phyloP scores from a whole-genome alignment of 1,284 basidiomycete species.

The Irpex sp. region DNA sequence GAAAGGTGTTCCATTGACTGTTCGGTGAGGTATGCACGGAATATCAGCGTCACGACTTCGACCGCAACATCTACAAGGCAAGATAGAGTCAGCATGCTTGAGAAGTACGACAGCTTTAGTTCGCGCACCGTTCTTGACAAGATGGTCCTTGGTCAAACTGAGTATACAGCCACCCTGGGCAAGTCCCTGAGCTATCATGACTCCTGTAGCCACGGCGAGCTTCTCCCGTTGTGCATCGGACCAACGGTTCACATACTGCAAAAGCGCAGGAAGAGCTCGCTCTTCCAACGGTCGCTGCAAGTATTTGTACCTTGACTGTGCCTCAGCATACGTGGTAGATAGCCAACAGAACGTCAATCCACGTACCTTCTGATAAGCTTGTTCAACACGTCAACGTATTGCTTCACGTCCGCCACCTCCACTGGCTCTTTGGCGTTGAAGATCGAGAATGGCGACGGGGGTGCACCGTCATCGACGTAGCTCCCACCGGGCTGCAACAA shows the following conservation, averaged over 20 bases:
- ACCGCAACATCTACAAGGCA: slow-evolving; percentile 65
- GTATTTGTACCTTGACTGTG: slow-evolving; percentile 84
- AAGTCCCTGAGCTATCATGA: slow-evolving; percentile 81
- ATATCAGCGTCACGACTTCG: slow-evolving; percentile 74
- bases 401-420: slow-evolving; percentile 82
- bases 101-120: neutral
- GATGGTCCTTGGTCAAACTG: slow-evolving; percentile 88
- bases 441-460: slow-evolving; percentile 79
- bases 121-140: slow-evolving; percentile 83
- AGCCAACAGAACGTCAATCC: neutral
- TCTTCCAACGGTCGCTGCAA: slow-evolving; percentile 94
- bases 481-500: slow-evolving; percentile 93
- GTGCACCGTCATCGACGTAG: slow-evolving; percentile 85
- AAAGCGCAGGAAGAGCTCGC: slow-evolving; percentile 74
- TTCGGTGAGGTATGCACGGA: slow-evolving; percentile 76
- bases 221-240: slow-evolving; percentile 72
- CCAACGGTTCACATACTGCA: slow-evolving; percentile 92
- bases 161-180: slow-evolving; percentile 74
- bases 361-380: slow-evolving; percentile 89
- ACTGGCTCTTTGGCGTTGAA: slow-evolving; percentile 77
- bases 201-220: slow-evolving; percentile 74
- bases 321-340: neutral
- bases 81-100: slow-evolving; percentile 1
- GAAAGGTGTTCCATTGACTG: slow-evolving; percentile 88
- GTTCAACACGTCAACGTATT: slow-evolving; percentile 90